Evolutionary conservation across 2,329 filamentous ascomycete genomes (phyloP), one percentile per base, ranked within the genome.

Genomic region (Huntiella omanensis): DNA sequence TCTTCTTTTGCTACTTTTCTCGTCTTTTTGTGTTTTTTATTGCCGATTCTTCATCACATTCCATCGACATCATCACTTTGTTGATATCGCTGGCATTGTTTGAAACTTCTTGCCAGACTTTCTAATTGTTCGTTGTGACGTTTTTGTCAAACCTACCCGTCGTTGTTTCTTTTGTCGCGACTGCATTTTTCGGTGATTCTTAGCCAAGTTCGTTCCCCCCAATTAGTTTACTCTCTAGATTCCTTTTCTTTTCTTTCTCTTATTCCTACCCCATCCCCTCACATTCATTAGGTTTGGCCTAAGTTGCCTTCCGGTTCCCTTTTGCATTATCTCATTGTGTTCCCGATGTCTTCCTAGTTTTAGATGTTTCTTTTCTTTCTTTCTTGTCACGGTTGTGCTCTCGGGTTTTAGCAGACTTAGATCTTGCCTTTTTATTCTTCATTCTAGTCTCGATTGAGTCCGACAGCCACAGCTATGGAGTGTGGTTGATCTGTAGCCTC

Each of bases 131-230:
- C 38, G 15, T 40, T 40, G 15, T 22, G 22, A 40, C 12, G 17
- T 7, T n/a, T 15, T n/a, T n/a, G 35, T 28, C 32, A 28, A 28
- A 28, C 1, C 22, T 39, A 36, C 12, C 34, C 43, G 33, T 22
- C 42, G 34, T 40, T 40, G 15, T 40, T 19, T 19, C 13, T 34
- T 17, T 43, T 43, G 40, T 43, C 40, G 40, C 32, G 40, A 43
- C 34, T 5, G 4, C 40, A 34, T 32, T 32, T 33, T 16, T 43
- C 40, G 40, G 15, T 15, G 13, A 33, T 41, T 39, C 35, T 43
- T 19, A 49, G 46, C 38, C 46, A 28, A 47, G 48, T 49, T 51
- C 47, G 47, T 47, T 40, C 34, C 45, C 44, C 50, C 47, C 41
- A 41, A 38, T 36, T 36, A 33, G 22, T 28, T 28, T 37, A 6